Conservation (phyloP, 345 rosid species). For the Euphorbia lathyris region DNA sequence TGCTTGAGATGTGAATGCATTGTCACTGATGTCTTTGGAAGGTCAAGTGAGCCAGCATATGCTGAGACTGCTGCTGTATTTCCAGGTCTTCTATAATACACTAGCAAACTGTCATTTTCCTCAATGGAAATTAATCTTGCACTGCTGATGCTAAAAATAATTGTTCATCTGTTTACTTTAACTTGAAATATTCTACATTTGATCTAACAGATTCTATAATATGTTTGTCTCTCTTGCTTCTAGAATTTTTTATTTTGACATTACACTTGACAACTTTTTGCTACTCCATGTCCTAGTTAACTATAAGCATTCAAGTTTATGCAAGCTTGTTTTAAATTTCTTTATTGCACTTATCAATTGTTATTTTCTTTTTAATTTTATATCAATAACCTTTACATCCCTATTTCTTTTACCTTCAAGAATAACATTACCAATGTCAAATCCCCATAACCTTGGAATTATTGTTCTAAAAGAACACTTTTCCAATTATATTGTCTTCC, state of each 20-base stretch:
- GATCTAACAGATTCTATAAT: background rate
- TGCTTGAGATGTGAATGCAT: slow-evolving; percentile 88
- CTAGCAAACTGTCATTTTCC: background rate
- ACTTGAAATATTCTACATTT: slow-evolving; percentile 1
- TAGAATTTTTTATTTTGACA: background rate
- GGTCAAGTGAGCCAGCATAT: slow-evolving; percentile 77
- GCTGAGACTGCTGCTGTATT: slow-evolving; percentile 67
- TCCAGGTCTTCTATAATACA: slow-evolving; percentile 55
- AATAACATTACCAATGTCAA: background rate
- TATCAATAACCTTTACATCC: background rate
- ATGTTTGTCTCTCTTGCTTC: background rate
- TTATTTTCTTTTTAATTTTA: background rate
- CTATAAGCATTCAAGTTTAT: background rate
- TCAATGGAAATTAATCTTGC: background rate
- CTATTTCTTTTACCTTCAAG: background rate
- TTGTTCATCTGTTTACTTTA: background rate
- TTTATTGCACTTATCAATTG: background rate
- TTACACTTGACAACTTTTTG: slow-evolving; percentile 7
- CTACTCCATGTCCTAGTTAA: background rate
- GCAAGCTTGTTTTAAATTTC: background rate
- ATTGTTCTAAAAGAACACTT: background rate
- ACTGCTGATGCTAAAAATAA: background rate
- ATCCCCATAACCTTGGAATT: background rate
- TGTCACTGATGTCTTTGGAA: slow-evolving; percentile 87
- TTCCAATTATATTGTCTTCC: background rate